Evolutionary conservation across 139 green algal species (phyloP), one percentile per base, ranked within the genome.

Genomic region (Tetraselmis chui): DNA sequence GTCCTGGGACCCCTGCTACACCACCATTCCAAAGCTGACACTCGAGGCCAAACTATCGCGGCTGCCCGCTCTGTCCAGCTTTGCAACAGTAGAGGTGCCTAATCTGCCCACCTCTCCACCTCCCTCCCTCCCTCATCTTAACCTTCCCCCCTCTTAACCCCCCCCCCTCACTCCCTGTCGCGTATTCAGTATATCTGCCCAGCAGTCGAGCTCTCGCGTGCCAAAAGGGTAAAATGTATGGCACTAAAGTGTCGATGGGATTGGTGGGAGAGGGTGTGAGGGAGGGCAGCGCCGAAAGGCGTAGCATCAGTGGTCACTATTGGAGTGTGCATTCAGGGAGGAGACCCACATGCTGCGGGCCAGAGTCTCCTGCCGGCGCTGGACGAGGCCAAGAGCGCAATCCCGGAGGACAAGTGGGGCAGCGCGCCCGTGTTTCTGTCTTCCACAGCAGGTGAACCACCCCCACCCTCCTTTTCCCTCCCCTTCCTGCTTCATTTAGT

Each of bases 1-100:
- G 45, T 45, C 76, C 76, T 79, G 76, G 76, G 29, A 79, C 76
- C 29, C 29, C 76, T 79, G 76, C 76, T 79, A 79, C 76, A 31
- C 11, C 5, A 18, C 5, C 5, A 79, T 79, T 18, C 76, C 76
- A 5, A 79, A 79, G 29, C 29, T 79, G 29, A 18, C 11, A 22
- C 76, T 79, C 11, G 29, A 27, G 5, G 11, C 29, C 11, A 79
- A 31, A 18, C 18, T 79, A 5, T 45, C 29, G 5, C 29, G 29
- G 5, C 5, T 79, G 76, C 29, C 45, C 45, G 45, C 45, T 18
- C 45, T 67, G 11, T 67, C 45, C 45, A 67, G 45, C 45, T 67
- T 67, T 18, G 45, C 45, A 5, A 67, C 18, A 5, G 5, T 22
- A 5, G 76, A 79, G 29, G 29, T 79, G 18, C n/a, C n/a, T n/a